Evolutionary conservation across 257 asterid species (phyloP).

Genomic region (Verbena officinalis): DNA sequence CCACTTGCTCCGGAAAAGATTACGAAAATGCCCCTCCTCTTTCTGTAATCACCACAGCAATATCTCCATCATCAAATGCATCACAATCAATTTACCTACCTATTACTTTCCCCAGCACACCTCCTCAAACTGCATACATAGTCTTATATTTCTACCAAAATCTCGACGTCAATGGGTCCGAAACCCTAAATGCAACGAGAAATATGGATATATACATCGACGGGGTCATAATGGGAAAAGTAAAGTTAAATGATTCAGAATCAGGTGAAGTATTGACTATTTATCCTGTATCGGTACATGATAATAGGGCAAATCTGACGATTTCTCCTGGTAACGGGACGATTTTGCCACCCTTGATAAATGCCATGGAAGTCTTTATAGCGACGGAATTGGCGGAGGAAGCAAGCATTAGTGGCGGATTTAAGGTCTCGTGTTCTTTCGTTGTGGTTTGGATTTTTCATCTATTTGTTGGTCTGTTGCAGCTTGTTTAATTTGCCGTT

Average conservation of each 20-base stretch:
- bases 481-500: no score
- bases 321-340: slow-evolving; percentile 20
- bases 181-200: neutral
- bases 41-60: neutral
- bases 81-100: slow-evolving; percentile 6
- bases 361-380: slow-evolving; percentile 4
- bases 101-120: neutral
- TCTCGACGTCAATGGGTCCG: neutral
- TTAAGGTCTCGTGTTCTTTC: neutral
- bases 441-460: neutral
- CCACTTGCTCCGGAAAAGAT: neutral
- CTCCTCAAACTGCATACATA: slow-evolving; percentile 17
- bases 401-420: neutral
- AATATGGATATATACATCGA: slow-evolving; percentile 17
- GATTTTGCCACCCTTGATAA: neutral
- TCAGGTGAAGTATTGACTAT: neutral
- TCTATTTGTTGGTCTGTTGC: neutral
- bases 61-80: neutral
- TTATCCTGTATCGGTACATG: slow-evolving; percentile 11
- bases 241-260: neutral
- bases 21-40: slow-evolving; percentile 9
- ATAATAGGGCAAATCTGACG: neutral
- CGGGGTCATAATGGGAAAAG: neutral
- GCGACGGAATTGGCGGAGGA: neutral
- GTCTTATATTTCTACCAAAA: slow-evolving; percentile 6